phyloP scores from a whole-genome alignment of 371 early-diverging fungal genomes.

The Syncephalastrum racemosum region DNA sequence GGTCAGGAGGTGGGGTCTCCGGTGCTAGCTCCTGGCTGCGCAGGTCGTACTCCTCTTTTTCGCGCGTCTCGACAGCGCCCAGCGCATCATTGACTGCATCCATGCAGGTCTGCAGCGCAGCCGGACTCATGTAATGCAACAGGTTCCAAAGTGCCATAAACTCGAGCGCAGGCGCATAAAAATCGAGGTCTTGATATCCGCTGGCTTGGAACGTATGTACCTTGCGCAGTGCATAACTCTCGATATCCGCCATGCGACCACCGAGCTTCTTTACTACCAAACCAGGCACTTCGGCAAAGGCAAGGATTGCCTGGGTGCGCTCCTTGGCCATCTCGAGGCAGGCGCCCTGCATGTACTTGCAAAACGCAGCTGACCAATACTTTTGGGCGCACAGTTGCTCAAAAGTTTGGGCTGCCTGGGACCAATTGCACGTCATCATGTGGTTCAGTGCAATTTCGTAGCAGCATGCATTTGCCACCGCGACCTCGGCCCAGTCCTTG shows the following conservation, averaged over 20 bases:
- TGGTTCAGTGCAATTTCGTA: slow-evolving; percentile 62
- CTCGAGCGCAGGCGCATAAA: slow-evolving; percentile 54
- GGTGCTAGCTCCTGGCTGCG: slow-evolving; percentile 42
- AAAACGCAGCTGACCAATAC: slow-evolving; percentile 63
- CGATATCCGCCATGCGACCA: slow-evolving; percentile 54
- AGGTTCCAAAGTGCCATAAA: slow-evolving; percentile 61
- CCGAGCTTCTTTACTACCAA: slow-evolving; percentile 53
- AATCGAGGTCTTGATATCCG: slow-evolving; percentile 49
- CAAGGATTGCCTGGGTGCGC: slow-evolving; percentile 49
- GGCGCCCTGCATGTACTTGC: slow-evolving; percentile 56
- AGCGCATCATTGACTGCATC: slow-evolving; percentile 34
- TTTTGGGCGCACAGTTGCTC: slow-evolving; percentile 47
- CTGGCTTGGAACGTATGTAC: slow-evolving; percentile 48
- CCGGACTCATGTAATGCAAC: slow-evolving; percentile 43
- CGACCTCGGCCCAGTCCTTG: slow-evolving; percentile 46
- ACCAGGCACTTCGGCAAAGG: slow-evolving; percentile 48
- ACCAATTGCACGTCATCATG: slow-evolving; percentile 56
- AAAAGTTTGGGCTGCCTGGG: slow-evolving; percentile 47
- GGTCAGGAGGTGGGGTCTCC: slow-evolving; percentile 35
- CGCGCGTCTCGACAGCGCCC: slow-evolving; percentile 24
- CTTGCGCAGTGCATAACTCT: slow-evolving; percentile 58
- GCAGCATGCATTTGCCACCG: slow-evolving; percentile 49
- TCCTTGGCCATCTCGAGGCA: slow-evolving; percentile 53
- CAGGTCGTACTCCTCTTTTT: slow-evolving; percentile 35
- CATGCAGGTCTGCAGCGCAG: slow-evolving; percentile 28